Base-by-base conservation (phyloP, 345 rosid genomes). In the Psidium guajava region DNA sequence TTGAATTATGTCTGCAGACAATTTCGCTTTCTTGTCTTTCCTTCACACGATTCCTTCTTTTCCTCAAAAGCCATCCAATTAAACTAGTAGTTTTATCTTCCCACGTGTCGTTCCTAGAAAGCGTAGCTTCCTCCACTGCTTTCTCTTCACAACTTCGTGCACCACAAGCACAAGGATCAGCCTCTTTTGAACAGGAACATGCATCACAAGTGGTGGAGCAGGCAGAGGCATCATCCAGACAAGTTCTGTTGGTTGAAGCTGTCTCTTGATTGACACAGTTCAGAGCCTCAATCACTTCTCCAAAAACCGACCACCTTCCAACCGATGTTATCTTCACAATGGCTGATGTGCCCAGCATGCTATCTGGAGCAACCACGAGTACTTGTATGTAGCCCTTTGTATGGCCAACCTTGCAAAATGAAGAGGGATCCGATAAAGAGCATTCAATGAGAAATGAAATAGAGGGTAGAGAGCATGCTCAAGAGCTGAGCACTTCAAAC, bases 301-400 rank as follows among this genome's bases (percentile, higher is more conserved):
- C 98, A 27, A 96, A 95, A 84, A 95, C 96, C 20, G 98, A 96
- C 99, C 98, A 97, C 92, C 98, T 93, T 87, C 98, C 98, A 6
- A 93, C 94, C 6, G 98, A 93, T 82, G 98, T 94, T 92, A 96
- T 96, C 95, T 92, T 97, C 83, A 87, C 98, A 55, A 94, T 91
- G 49, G 94, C 98, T 84, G 98, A 93, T 86, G 91, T 86, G 49
- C 98, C 98, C 82, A 94, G 91, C 94, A 94, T 90, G 86, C 88
- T 88, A 86, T 93, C 95, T 28, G 96, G 91, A 88, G 86, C 96
- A 88, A 86, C 91, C 54, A 96, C 91, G 69, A 96, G 98, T 22
- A 95, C 99, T 89, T 97, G 98, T 44, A 94, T 87, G 69, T 96
- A 97, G 40, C 93, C 94, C 87, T 97, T 94, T 22, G 99, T 96